Conservation (phyloP, 2,329 filamentous ascomycete species). For the Reticulascus tulasneorum region DNA sequence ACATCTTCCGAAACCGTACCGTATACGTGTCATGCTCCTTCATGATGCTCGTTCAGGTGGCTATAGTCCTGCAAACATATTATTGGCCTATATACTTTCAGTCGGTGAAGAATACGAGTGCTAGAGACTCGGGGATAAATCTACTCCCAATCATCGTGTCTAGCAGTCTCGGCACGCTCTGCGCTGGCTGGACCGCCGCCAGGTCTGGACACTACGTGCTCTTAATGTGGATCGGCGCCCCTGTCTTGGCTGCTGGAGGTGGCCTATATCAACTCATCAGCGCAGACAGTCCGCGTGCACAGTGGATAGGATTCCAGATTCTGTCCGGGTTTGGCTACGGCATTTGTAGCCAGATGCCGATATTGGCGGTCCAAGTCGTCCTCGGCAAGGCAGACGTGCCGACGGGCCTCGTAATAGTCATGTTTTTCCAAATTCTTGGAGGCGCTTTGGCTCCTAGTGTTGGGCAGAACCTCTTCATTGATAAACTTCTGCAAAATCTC, state of each 20-base stretch:
- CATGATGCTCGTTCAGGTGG: constrained; percentile 16
- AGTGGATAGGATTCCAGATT: constrained; percentile 10
- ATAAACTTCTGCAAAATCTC: background rate
- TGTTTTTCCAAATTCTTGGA: background rate
- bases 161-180: constrained; percentile 6
- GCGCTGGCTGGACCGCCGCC: constrained; percentile 4
- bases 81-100: constrained; percentile 19
- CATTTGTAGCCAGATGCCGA: constrained; percentile 8
- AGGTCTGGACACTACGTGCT: constrained; percentile 9
- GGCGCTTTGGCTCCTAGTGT: constrained; percentile 1
- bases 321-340: constrained; percentile 9
- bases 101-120: constrained; percentile 10
- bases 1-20: constrained; percentile 2
- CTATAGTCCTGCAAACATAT: constrained; percentile 17
- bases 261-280: constrained; percentile 10
- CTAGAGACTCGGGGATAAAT: constrained; percentile 3
- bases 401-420: background rate
- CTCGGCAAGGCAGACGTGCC: constrained; percentile 6
- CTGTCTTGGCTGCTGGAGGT: constrained; percentile 5
- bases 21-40: constrained; percentile 8
- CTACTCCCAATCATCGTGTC: constrained; percentile 5
- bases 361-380: constrained; percentile 12
- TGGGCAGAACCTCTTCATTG: constrained; percentile 1
- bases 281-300: constrained; percentile 1
- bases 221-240: constrained; percentile 11